phyloP scores from a whole-genome alignment of 2,329 filamentous ascomycete genomes.

The Mycocentrospora acerina region DNA sequence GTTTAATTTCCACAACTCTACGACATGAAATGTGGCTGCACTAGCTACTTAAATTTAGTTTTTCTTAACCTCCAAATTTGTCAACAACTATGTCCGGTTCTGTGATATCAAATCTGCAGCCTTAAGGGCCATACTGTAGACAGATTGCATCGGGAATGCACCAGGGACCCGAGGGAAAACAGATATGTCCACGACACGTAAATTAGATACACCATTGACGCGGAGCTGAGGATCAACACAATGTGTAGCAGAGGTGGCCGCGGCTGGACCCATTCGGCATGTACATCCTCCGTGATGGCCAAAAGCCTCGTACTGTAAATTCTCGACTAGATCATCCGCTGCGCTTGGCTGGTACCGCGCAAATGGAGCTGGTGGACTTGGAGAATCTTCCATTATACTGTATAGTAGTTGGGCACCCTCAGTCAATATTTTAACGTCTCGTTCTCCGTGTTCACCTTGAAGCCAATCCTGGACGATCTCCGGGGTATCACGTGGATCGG shows the following conservation, averaged over 20 bases:
- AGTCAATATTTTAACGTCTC: conserved; percentile 9
- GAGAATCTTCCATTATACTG: conserved; percentile 1
- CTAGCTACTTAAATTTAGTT: too few relatives aligned
- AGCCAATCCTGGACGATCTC: conserved; percentile 47
- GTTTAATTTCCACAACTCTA: background rate
- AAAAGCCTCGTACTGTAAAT: conserved; percentile 11
- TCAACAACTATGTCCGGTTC: too few relatives aligned
- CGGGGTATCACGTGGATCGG: conserved; percentile 62
- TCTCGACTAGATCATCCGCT: conserved; percentile 7
- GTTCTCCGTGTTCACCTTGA: conserved; percentile 1
- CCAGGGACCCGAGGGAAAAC: conserved; percentile 54
- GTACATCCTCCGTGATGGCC: conserved; percentile 12
- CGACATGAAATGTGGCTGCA: background rate
- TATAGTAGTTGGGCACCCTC: conserved; percentile 10
- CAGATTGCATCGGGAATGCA: conserved; percentile 9
- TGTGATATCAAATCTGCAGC: too few relatives aligned
- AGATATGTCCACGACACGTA: conserved; percentile 63
- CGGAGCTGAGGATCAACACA: conserved; percentile 17
- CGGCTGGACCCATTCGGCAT: conserved; percentile 10
- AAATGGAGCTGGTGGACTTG: conserved; percentile 2
- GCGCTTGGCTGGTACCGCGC: conserved; percentile 8
- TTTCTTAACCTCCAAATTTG: conserved; percentile 6
- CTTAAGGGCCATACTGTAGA: conserved; percentile 11
- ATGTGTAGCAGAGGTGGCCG: background rate
- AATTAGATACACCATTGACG: conserved; percentile 39